A percentile compares a stretch with the other conserved stretches of the same genome.
phyloP scores from a whole-genome alignment of 306 rosid genomes.

The Medicago lupulina region DNA sequence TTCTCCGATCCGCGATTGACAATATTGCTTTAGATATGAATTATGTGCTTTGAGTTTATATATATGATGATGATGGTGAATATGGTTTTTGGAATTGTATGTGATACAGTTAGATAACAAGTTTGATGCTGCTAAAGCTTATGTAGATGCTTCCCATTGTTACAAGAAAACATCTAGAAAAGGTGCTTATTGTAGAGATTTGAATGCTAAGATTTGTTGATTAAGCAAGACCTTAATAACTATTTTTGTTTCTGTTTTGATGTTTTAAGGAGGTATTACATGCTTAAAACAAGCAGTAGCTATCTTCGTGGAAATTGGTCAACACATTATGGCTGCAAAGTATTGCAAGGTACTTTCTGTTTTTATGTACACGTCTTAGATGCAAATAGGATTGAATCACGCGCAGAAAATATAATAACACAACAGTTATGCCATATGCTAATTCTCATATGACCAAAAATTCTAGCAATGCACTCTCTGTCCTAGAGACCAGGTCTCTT shows the following conservation, averaged over 20 bases:
- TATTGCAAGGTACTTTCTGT: constrained; percentile 52
- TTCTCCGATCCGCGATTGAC: too few relatives aligned
- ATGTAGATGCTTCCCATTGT: constrained; percentile 57
- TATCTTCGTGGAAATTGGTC: constrained; percentile 56
- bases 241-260: constrained; percentile 16
- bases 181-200: constrained; percentile 43
- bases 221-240: constrained; percentile 2
- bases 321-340: constrained; percentile 56
- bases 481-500: not conserved
- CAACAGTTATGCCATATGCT: too few relatives aligned
- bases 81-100: constrained; percentile 14
- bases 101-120: constrained; percentile 52
- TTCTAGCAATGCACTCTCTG: not conserved
- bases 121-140: constrained; percentile 62
- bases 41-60: constrained; percentile 20
- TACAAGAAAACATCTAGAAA: constrained; percentile 55
- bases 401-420: not conserved
- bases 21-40: not conserved
- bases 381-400: not conserved
- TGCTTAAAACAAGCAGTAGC: constrained; percentile 58
- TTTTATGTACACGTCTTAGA: not conserved
- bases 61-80: not conserved
- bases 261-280: constrained; percentile 52
- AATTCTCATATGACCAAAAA: not conserved
- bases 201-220: not conserved